Evolutionary conservation across 345 rosid genomes (phyloP).

Genomic region (Murraya koenigii): DNA sequence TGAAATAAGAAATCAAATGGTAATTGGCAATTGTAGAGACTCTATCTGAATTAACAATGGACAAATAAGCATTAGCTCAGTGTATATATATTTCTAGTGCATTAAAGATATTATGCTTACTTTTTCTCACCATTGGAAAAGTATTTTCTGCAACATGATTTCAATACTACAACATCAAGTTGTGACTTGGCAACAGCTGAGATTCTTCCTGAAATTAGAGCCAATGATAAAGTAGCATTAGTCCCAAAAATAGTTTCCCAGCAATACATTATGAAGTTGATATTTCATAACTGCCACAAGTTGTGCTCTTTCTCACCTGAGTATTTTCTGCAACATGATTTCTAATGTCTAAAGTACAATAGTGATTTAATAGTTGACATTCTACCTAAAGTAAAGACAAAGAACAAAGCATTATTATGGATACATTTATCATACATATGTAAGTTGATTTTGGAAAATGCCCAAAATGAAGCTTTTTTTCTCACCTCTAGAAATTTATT

Average conservation of each 20-base stretch:
- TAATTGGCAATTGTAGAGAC: not conserved
- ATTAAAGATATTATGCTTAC: not conserved
- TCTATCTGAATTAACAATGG: not conserved
- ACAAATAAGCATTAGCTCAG: not conserved
- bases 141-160: not conserved
- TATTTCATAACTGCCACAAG: too few species aligned
- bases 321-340: too few species aligned
- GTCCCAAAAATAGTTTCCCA: not conserved
- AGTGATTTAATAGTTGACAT: too few species aligned
- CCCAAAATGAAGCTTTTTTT: not conserved
- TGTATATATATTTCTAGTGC: not conserved
- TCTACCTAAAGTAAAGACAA: too few species aligned
- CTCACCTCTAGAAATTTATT: not conserved
- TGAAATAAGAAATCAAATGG: not conserved
- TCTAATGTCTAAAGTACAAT: too few species aligned
- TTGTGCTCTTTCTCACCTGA: too few species aligned
- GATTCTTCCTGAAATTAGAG: not conserved
- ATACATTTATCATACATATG: too few species aligned
- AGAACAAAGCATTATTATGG: too few species aligned
- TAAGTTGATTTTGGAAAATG: too few species aligned
- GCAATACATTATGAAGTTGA: not conserved
- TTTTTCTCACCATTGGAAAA: not conserved
- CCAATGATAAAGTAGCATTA: not conserved
- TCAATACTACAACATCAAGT: not conserved
- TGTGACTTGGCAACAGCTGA: not conserved